Percentiles rank a stretch among this genome's conserved stretches.
These are phyloP conservation scores for Craterostigma plantagineum DNA, from an alignment of 257 asterid genomes.

Conservation along the genomic window DNA sequence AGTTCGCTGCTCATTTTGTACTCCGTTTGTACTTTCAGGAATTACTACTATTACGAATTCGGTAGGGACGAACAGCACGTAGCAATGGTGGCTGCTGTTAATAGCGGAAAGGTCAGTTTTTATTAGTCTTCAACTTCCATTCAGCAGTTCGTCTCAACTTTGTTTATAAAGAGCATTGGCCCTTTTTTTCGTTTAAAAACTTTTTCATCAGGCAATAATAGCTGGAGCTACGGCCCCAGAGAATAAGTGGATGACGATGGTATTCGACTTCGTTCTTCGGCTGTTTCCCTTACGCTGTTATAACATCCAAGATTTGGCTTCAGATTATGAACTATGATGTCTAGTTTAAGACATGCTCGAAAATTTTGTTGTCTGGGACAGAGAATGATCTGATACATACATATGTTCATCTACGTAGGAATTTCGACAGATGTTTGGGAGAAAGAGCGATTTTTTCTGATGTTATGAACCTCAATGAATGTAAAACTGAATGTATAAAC, in stretches of 20 bases:
- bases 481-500: too few relatives aligned
- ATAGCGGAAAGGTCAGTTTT: constrained; percentile 51
- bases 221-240: constrained; percentile 86
- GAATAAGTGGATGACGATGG: constrained; percentile 52
- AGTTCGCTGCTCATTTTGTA: not conserved
- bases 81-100: constrained; percentile 77
- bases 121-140: not conserved
- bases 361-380: too few relatives aligned
- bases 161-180: not conserved
- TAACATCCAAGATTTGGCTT: constrained; percentile 6
- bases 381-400: too few relatives aligned
- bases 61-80: constrained; percentile 45
- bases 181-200: not conserved
- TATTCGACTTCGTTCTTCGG: constrained; percentile 77
- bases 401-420: too few relatives aligned
- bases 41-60: constrained; percentile 81
- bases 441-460: too few relatives aligned
- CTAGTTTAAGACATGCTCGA: too few relatives aligned
- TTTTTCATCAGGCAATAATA: constrained; percentile 32
- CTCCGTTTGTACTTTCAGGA: constrained; percentile 32
- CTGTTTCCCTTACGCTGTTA: constrained; percentile 49
- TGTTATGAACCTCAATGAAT: too few relatives aligned
- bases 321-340: too few relatives aligned
- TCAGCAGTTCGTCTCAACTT: too few relatives aligned
- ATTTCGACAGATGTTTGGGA: too few relatives aligned